Evolutionary conservation across 1,284 basidiomycete species (phyloP).

Genomic region (Cystodermella granulosa): DNA sequence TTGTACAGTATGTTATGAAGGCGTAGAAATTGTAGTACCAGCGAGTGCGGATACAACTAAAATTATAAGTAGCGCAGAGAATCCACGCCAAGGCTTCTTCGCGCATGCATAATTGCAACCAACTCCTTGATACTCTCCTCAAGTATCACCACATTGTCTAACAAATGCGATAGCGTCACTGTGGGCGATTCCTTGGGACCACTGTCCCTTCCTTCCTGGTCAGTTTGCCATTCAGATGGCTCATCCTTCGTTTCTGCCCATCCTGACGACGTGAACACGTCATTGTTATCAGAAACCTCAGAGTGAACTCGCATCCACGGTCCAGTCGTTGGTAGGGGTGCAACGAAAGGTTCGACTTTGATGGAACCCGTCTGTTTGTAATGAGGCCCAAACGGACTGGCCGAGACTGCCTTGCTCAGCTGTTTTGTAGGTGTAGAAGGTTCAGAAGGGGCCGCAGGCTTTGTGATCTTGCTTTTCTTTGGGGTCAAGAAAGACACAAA

Average conservation of each 20-base stretch:
- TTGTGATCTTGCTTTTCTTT: constrained; percentile 54
- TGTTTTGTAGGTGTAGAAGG: constrained; percentile 42
- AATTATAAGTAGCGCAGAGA: constrained; percentile 63
- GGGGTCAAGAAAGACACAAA: constrained; percentile 77
- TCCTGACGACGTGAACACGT: constrained; percentile 56
- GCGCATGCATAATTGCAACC: constrained; percentile 79
- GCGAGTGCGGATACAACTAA: not conserved
- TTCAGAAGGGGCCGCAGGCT: constrained; percentile 34
- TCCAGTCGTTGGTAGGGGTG: constrained; percentile 53
- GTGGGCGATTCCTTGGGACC: constrained; percentile 38
- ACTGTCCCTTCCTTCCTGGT: constrained; percentile 8
- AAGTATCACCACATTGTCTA: constrained; percentile 93
- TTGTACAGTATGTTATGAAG: not conserved
- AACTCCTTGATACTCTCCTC: constrained; percentile 96
- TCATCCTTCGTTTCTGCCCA: constrained; percentile 48
- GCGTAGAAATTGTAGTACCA: not conserved
- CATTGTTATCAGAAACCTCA: constrained; percentile 60
- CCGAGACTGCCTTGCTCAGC: constrained; percentile 46
- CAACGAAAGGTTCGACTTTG: constrained; percentile 66
- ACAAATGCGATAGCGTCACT: constrained; percentile 74
- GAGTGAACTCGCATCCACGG: constrained; percentile 52
- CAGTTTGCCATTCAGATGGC: constrained; percentile 14
- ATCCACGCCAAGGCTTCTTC: constrained; percentile 85
- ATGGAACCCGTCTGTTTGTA: constrained; percentile 76
- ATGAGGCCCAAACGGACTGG: constrained; percentile 80